A percentile compares a stretch with the other conserved stretches of the same genome.
These are phyloP conservation scores for Chrysopogon serrulatus DNA, from an alignment of 176 grass and related monocot species.

Conservation along the genomic window DNA sequence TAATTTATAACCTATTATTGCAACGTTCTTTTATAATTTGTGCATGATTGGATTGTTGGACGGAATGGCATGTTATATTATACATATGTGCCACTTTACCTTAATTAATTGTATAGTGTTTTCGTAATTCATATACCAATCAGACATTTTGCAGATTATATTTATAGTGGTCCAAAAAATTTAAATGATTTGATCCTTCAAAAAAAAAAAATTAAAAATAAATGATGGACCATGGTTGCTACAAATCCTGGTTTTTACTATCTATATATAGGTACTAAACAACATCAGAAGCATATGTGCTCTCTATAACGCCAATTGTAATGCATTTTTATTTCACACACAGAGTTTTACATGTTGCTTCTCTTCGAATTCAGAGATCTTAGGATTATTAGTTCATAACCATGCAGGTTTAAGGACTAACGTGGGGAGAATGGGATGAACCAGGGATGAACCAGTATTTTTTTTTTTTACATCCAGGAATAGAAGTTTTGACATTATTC, in stretches of 20 bases:
- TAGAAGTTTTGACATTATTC: conserved; percentile 66
- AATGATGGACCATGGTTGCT: too few species aligned
- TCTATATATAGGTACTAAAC: conserved; percentile 57
- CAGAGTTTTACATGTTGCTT: not conserved
- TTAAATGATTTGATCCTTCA: too few species aligned
- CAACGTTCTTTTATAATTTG: too few species aligned
- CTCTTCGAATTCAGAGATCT: not conserved
- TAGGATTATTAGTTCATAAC: not conserved
- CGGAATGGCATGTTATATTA: too few species aligned
- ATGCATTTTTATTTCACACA: conserved; percentile 29
- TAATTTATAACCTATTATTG: too few species aligned
- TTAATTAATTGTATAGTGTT: too few species aligned
- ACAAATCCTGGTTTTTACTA: conserved; percentile 14
- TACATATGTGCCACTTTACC: too few species aligned
- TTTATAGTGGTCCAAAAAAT: too few species aligned
- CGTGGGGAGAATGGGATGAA: conserved; percentile 77
- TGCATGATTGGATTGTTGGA: too few species aligned
- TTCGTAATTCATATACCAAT: too few species aligned
- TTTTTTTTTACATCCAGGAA: conserved; percentile 71
- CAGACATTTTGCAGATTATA: too few species aligned
- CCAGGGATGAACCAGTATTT: conserved; percentile 36
- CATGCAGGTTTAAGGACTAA: conserved; percentile 68
- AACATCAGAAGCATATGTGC: conserved; percentile 63
- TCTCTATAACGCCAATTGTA: conserved; percentile 53
- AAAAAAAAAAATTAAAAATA: too few species aligned